These are phyloP conservation scores for Solanum acaule DNA, from an alignment of 257 asterid species.

Conservation along the genomic window DNA sequence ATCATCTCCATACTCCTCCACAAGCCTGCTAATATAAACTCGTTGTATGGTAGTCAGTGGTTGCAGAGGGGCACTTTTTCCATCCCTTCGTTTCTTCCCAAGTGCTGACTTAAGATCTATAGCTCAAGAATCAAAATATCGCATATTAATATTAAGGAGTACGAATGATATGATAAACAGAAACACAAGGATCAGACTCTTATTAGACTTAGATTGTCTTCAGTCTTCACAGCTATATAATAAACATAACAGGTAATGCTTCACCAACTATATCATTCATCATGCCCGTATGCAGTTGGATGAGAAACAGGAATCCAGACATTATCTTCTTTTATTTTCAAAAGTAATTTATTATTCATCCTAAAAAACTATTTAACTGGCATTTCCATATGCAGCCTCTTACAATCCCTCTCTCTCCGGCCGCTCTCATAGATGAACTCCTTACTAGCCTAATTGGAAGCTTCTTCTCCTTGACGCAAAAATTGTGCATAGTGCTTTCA, in stretches of 20 bases:
- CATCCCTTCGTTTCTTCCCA: constrained; percentile 80
- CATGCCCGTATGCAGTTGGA: neutral
- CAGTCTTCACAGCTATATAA: neutral
- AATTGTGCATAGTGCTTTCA: neutral
- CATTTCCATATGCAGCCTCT: neutral
- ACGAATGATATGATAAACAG: neutral
- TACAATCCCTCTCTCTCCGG: neutral
- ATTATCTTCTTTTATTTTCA: neutral
- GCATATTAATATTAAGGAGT: neutral
- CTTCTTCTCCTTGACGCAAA: neutral
- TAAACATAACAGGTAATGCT: neutral
- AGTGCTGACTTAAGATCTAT: constrained; percentile 81
- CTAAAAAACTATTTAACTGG: neutral
- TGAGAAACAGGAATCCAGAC: neutral
- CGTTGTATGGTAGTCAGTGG: constrained; percentile 80
- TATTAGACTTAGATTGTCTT: too few species aligned
- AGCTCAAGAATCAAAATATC: neutral
- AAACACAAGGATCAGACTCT: neutral
- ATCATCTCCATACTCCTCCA: constrained; percentile 75
- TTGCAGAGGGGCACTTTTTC: constrained; percentile 46
- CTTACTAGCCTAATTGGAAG: neutral
- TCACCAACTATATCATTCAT: neutral
- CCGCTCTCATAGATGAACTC: neutral
- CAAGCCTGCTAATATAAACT: constrained; percentile 45
- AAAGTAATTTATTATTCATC: neutral